Evolutionary conservation across 495 filamentous ascomycete genomes (phyloP).

Genomic region (Hamigera avellanea): DNA sequence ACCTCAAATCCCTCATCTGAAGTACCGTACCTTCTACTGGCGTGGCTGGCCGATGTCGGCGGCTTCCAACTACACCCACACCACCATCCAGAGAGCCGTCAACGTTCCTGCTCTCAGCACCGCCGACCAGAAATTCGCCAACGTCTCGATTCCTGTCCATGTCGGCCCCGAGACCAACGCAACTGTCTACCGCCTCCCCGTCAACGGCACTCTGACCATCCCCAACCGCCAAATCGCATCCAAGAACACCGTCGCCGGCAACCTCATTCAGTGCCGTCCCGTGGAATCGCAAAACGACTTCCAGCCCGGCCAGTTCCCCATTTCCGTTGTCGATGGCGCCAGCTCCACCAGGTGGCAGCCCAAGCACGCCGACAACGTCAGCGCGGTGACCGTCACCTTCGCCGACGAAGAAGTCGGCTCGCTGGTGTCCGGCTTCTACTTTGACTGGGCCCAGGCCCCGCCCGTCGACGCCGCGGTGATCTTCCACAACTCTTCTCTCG

Average conservation of each 20-base stretch:
- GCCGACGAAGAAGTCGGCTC: constrained; percentile 26
- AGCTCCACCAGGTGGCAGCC: constrained; percentile 66
- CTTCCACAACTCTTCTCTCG: constrained; percentile 40
- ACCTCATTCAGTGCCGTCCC: constrained; percentile 57
- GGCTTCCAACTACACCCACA: constrained; percentile 53
- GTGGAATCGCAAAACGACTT: constrained; percentile 36
- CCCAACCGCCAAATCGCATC: constrained; percentile 43
- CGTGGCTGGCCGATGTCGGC: constrained; percentile 54
- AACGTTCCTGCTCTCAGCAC: constrained; percentile 22
- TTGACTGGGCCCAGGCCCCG: constrained; percentile 58
- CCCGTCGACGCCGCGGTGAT: constrained; percentile 44
- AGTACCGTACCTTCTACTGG: constrained; percentile 60
- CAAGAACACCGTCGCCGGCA: constrained; percentile 39
- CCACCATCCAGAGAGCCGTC: constrained; percentile 40
- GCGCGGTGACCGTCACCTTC: constrained; percentile 38
- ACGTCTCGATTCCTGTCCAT: constrained; percentile 38
- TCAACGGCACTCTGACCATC: constrained; percentile 41
- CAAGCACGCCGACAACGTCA: constrained; percentile 28
- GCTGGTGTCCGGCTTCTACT: constrained; percentile 40
- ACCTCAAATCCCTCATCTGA: constrained; percentile 48
- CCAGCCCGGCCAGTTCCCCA: constrained; percentile 60
- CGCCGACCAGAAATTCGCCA: constrained; percentile 34
- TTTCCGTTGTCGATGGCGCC: constrained; percentile 58
- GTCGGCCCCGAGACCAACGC: constrained; percentile 25
- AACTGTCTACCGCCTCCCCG: constrained; percentile 36